Percentiles rank a stretch among this genome's conserved stretches.
Evolutionary conservation across 2,329 filamentous ascomycete genomes (phyloP).

Genomic region (Neopestalotiopsis sp.): DNA sequence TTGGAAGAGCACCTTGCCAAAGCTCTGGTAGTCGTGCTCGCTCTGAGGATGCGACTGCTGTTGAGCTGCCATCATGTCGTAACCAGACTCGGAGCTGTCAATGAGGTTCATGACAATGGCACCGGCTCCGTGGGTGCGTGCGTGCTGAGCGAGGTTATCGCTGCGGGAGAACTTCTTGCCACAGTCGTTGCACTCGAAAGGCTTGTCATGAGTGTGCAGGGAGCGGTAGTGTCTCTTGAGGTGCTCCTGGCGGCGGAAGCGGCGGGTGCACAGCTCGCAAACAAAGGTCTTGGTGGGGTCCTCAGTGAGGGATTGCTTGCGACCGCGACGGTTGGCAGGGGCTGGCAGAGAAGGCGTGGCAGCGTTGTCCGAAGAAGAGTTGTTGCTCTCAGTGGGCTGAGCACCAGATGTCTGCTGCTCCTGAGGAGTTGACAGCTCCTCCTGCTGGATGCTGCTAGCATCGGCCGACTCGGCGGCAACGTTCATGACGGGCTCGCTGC

Average conservation of each 20-base stretch:
- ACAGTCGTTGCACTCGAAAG: constrained; percentile 96
- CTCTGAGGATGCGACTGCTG: constrained; percentile 28
- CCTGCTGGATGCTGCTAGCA: constrained; percentile 39
- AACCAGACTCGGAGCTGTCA: constrained; percentile 66
- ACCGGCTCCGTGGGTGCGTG: constrained; percentile 88
- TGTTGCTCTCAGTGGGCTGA: constrained; percentile 38
- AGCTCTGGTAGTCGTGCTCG: constrained; percentile 65
- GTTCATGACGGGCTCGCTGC: constrained; percentile 49
- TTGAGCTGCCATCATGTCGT: constrained; percentile 44
- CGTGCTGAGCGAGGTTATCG: constrained; percentile 96
- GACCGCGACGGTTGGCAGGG: constrained; percentile 86
- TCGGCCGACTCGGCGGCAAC: constrained; percentile 43
- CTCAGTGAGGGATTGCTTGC: constrained; percentile 97
- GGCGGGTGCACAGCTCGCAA: constrained; percentile 93
- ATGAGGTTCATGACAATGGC: constrained; percentile 91
- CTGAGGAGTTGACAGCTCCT: constrained; percentile 29
- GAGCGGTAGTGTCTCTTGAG: constrained; percentile 96
- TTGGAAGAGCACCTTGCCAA: constrained; percentile 83
- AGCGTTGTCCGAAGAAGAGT: constrained; percentile 49
- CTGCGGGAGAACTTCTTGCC: constrained; percentile 99
- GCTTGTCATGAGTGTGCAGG: constrained; percentile 98
- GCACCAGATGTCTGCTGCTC: constrained; percentile 2
- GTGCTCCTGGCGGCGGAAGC: constrained; percentile 97
- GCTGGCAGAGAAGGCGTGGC: constrained; percentile 49
- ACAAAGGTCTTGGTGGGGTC: constrained; percentile 99